These are phyloP conservation scores for Amanita rimosa DNA, from an alignment of 768 basidiomycete species.

Conservation along the genomic window DNA sequence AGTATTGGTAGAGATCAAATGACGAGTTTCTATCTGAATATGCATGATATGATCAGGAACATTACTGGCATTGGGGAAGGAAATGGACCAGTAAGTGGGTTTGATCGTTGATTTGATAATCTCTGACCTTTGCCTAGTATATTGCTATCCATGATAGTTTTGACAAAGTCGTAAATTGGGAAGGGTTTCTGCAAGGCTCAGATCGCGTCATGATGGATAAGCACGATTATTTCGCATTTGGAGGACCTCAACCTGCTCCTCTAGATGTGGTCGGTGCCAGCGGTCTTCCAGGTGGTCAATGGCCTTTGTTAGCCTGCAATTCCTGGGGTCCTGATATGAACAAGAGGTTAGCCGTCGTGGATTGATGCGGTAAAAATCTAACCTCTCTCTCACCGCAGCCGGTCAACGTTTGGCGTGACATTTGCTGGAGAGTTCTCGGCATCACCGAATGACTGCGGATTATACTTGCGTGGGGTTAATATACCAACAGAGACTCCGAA, in stretches of 20 bases:
- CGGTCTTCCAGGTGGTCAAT: conserved; percentile 28
- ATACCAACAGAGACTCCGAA: conserved; percentile 26
- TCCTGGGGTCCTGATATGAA: conserved; percentile 50
- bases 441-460: conserved; percentile 53
- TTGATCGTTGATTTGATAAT: neutral
- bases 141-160: conserved; percentile 41
- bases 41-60: conserved; percentile 49
- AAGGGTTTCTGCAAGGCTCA: conserved; percentile 41
- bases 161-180: conserved; percentile 28
- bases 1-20: conserved; percentile 44
- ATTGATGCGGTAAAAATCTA: conserved; percentile 14
- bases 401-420: conserved; percentile 51
- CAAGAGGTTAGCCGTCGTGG: conserved; percentile 19
- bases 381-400: conserved; percentile 14
- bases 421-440: conserved; percentile 70
- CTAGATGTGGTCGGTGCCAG: conserved; percentile 19
- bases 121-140: conserved; percentile 23
- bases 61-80: conserved; percentile 70
- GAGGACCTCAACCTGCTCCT: conserved; percentile 22
- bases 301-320: conserved; percentile 40
- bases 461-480: conserved; percentile 17
- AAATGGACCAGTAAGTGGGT: conserved; percentile 31
- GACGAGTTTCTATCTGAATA: conserved; percentile 46
- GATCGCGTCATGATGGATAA: conserved; percentile 54
- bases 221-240: conserved; percentile 61